Evolutionary conservation across 257 asterid genomes (phyloP).

Genomic region (Ehretia macrophylla): DNA sequence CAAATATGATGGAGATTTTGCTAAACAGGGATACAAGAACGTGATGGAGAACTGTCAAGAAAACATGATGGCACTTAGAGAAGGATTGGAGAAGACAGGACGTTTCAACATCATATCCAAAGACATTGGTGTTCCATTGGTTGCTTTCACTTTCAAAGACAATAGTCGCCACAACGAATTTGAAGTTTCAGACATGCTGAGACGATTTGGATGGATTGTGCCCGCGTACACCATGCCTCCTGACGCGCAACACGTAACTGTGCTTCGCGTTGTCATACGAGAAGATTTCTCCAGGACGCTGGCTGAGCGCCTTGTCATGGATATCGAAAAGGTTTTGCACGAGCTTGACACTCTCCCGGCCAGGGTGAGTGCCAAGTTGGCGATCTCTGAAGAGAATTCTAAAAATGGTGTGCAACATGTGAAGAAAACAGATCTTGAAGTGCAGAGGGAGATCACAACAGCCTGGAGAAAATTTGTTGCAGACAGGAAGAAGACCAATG

Average conservation of each 20-base stretch:
- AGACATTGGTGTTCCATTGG: constrained; percentile 80
- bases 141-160: constrained; percentile 88
- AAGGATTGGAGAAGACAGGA: constrained; percentile 65
- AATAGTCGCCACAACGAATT: constrained; percentile 63
- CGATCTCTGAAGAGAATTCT: constrained; percentile 9
- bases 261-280: constrained; percentile 69
- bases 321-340: constrained; percentile 62
- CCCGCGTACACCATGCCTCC: constrained; percentile 96
- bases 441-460: constrained; percentile 59
- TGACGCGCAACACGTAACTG: constrained; percentile 73
- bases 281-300: constrained; percentile 83
- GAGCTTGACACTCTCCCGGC: constrained; percentile 69
- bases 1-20: neutral
- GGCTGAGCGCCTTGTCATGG: constrained; percentile 72
- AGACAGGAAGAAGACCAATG: constrained; percentile 62
- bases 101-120: constrained; percentile 70
- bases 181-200: constrained; percentile 60
- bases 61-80: constrained; percentile 60
- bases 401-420: constrained; percentile 9
- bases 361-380: constrained; percentile 48
- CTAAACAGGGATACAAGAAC: constrained; percentile 58
- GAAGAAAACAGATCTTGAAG: constrained; percentile 53
- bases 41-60: constrained; percentile 84
- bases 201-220: constrained; percentile 82
- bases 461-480: constrained; percentile 86